Evolutionary conservation across 1,284 basidiomycete genomes (phyloP), one percentile per base, ranked within the genome.

Genomic region (Xanthoconium separans): DNA sequence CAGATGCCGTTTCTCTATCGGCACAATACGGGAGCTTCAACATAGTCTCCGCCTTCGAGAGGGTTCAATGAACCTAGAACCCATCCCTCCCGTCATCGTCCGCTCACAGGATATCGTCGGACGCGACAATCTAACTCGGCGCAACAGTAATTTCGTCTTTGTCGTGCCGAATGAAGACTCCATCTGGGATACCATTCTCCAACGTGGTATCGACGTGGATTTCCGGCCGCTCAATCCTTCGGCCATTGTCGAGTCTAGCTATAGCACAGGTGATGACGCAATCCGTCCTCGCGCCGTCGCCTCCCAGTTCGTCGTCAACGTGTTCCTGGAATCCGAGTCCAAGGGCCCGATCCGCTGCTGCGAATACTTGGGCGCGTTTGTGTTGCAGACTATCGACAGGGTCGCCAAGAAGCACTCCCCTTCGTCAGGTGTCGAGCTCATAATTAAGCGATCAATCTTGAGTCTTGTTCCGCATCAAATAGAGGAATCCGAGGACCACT

Each of bases 291-390:
- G 64, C 12, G 45, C 60, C 27, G 53, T 58, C 10, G 61, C 59
- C 15, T 58, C 61, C 22, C 37, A 47, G 4, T 66, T 66, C 15
- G 65, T 65, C n/a, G 56, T 70, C 3, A 70, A 70, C 39, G 43
- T 68, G 1, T 68, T 70, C 22, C 12, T 67, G 15, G 59, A 70
- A 47, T 0, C 44, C 6, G 34, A 48, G 27, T 1, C 44, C 41
- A 2, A 13, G 1, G 44, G 34, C 30, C 6, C 11, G 4, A 20
- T 42, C 24, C 54, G 49, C 15, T 7, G 9, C 2, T 55, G 58
- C 46, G 37, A 65, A 40, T 70, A 70, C 34, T 7, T 65, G 29
- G 67, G 69, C 48, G 58, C 65, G 18, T 68, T 48, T 40, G 44
- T 68, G 3, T 34, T 70, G 1, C 53, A 55, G 10, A 8, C 8